Conservation (phyloP, 176 grass and related monocot species). For the Musa acuminata region DNA sequence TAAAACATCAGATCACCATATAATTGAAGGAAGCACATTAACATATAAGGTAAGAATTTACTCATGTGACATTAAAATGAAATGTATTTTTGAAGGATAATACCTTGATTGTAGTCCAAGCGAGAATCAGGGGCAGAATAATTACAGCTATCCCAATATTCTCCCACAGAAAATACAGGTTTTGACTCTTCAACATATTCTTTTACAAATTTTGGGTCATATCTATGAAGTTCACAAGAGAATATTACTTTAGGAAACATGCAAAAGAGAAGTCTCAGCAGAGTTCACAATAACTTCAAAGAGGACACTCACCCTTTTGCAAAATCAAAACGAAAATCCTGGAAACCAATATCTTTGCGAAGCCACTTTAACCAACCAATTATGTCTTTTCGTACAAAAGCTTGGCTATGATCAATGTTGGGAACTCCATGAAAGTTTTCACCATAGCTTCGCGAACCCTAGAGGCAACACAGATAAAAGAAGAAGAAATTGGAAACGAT, state of each 20-base stretch:
- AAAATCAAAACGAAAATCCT: conserved; percentile 99
- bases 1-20: background rate
- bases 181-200: conserved; percentile 88
- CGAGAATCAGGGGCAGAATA: no score
- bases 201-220: conserved; percentile 69
- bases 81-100: no score
- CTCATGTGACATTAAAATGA: no score
- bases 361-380: conserved; percentile 80
- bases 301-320: conserved; percentile 48
- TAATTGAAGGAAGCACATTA: background rate
- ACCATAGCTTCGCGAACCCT: conserved; percentile 74
- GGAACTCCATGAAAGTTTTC: no score
- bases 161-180: conserved; percentile 79
- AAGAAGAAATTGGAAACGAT: background rate
- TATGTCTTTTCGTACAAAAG: conserved; percentile 92
- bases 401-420: no score
- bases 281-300: conserved; percentile 11
- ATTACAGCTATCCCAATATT: no score
- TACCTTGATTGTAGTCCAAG: no score
- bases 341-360: conserved; percentile 57
- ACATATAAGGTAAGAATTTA: no score
- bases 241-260: background rate
- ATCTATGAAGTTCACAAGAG: conserved; percentile 46
- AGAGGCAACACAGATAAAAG: conserved; percentile 6
- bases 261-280: background rate